Conservation (phyloP, 768 basidiomycete species). For the Termitomyces heimii region DNA sequence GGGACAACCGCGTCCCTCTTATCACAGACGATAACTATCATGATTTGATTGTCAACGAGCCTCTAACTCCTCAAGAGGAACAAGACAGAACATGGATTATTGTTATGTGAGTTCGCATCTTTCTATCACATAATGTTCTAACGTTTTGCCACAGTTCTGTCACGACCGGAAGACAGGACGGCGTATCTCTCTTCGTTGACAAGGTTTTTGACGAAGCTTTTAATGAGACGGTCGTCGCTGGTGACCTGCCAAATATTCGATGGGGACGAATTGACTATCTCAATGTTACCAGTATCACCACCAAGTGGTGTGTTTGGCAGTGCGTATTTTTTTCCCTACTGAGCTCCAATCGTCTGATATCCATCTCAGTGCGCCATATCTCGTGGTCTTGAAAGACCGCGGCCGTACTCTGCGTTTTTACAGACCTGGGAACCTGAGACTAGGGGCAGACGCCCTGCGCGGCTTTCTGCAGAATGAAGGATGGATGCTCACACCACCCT, state of each 20-base stretch:
- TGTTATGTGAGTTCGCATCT: slow-evolving; percentile 46
- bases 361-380: slow-evolving; percentile 59
- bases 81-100: slow-evolving; percentile 71
- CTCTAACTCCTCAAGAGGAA: slow-evolving; percentile 57
- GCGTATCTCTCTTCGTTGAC: slow-evolving; percentile 67
- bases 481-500: slow-evolving; percentile 60
- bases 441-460: slow-evolving; percentile 54
- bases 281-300: slow-evolving; percentile 76
- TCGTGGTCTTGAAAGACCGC: slow-evolving; percentile 66
- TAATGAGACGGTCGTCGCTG: slow-evolving; percentile 52
- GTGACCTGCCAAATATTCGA: slow-evolving; percentile 64
- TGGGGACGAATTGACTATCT: slow-evolving; percentile 89
- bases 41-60: slow-evolving; percentile 67
- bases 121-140: slow-evolving; percentile 5
- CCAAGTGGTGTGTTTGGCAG: slow-evolving; percentile 86
- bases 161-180: slow-evolving; percentile 52
- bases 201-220: slow-evolving; percentile 69
- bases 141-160: slow-evolving; percentile 37
- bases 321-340: slow-evolving; percentile 30
- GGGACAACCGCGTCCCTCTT: slow-evolving; percentile 72
- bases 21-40: slow-evolving; percentile 81
- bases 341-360: not conserved
- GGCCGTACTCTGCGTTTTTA: slow-evolving; percentile 83
- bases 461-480: slow-evolving; percentile 60
- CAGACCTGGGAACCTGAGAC: slow-evolving; percentile 52